Evolutionary conservation across 2,329 filamentous ascomycete genomes (phyloP).

Genomic region (Parastagonospora nodorum): DNA sequence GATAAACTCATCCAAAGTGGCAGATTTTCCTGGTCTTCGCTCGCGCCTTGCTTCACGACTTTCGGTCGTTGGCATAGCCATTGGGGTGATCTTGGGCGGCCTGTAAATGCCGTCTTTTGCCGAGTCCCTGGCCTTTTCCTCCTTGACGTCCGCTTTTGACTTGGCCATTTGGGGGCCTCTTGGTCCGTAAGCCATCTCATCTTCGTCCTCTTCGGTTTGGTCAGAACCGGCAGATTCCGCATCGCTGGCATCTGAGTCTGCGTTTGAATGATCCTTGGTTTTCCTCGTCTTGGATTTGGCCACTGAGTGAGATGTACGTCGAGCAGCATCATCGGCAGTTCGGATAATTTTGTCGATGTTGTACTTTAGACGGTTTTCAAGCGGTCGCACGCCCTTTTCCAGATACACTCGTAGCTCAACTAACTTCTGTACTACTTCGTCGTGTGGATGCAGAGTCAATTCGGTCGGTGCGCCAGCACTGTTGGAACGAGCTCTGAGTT

Average conservation of each 20-base stretch:
- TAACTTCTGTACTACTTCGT: conserved; percentile 81
- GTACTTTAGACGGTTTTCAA: conserved; percentile 90
- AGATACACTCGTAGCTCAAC: conserved; percentile 89
- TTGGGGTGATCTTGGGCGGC: conserved; percentile 85
- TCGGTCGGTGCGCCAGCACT: conserved; percentile 39
- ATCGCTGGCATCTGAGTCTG: conserved; percentile 50
- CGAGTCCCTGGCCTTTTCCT: conserved; percentile 34
- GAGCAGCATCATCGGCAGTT: conserved; percentile 72
- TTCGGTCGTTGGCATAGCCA: conserved; percentile 73
- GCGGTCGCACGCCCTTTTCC: conserved; percentile 86
- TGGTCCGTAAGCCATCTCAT: conserved; percentile 67
- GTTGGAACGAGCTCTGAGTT: conserved; percentile 59
- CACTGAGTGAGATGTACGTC: conserved; percentile 34
- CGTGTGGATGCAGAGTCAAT: conserved; percentile 56
- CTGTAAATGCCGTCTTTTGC: conserved; percentile 75
- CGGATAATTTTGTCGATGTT: conserved; percentile 94
- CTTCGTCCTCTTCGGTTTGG: conserved; percentile 49
- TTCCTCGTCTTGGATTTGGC: conserved; percentile 22
- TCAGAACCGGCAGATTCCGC: conserved; percentile 32
- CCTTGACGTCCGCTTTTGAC: conserved; percentile 23
- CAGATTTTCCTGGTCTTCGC: conserved; percentile 71
- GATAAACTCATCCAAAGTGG: conserved; percentile 91
- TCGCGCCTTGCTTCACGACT: conserved; percentile 66
- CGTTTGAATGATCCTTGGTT: conserved; percentile 45
- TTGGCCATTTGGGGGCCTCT: conserved; percentile 58